Percentiles rank a stretch among this genome's conserved stretches.
These are phyloP conservation scores for Dictyophora rubrovolvata DNA, from an alignment of 768 basidiomycete genomes.

Conservation along the genomic window DNA sequence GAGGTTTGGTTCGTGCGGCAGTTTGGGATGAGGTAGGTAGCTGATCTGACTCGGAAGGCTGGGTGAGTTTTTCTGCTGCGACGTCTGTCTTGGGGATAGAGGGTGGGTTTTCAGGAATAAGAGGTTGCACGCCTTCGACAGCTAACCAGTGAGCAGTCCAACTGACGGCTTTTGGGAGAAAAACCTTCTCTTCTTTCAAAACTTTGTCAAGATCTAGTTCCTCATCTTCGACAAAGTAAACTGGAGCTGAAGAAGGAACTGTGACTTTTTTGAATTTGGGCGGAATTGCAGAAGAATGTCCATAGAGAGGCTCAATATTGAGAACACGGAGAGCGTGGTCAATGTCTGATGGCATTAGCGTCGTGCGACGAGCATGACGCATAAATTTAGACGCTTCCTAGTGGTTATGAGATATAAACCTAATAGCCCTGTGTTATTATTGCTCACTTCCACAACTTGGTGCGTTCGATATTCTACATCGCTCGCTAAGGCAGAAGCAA, in stretches of 20 bases:
- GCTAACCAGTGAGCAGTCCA: slow-evolving; percentile 98
- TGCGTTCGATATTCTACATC: slow-evolving; percentile 97
- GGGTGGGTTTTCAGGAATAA: slow-evolving; percentile 95
- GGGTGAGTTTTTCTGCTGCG: slow-evolving; percentile 21
- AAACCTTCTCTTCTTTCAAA: slow-evolving; percentile 75
- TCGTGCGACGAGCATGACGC: slow-evolving; percentile 87
- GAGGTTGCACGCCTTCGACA: slow-evolving; percentile 93
- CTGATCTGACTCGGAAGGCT: slow-evolving; percentile 10
- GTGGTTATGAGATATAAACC: slow-evolving; percentile 4
- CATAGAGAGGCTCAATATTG: slow-evolving; percentile 95
- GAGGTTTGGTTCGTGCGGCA: slow-evolving; percentile 15
- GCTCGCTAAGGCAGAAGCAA: slow-evolving; percentile 79
- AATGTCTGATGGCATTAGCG: slow-evolving; percentile 80
- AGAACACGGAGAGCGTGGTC: slow-evolving; percentile 89
- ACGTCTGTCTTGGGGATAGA: slow-evolving; percentile 42
- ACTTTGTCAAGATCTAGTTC: slow-evolving; percentile 95
- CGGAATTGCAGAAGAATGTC: slow-evolving; percentile 59
- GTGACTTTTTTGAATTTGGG: slow-evolving; percentile 43
- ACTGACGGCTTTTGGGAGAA: slow-evolving; percentile 66
- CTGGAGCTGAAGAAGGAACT: slow-evolving; percentile 33
- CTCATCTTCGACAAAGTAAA: slow-evolving; percentile 94
- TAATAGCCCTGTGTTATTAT: not conserved
- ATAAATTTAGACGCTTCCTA: slow-evolving; percentile 96
- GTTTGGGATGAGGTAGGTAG: slow-evolving; percentile 10
- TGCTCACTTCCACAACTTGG: slow-evolving; percentile 78